phyloP scores from a whole-genome alignment of 2,329 filamentous ascomycete genomes.

The Reticulascus tulasneorum region DNA sequence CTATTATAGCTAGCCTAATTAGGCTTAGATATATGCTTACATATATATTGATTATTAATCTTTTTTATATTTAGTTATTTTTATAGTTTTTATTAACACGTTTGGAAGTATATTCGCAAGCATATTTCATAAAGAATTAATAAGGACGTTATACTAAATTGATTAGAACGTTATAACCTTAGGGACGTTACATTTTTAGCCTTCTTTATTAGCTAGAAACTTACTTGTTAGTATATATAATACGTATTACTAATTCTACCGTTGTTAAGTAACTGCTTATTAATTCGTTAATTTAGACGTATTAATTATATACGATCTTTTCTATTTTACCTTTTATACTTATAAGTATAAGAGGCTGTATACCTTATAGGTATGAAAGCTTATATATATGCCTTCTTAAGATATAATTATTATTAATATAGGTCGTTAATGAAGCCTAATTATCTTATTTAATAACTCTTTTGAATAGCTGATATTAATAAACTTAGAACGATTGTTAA shows the following conservation, averaged over 20 bases:
- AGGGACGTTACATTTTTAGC: not conserved
- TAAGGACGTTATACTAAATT: not conserved
- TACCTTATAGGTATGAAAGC: too few relatives aligned
- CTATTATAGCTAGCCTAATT: not conserved
- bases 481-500: too few relatives aligned
- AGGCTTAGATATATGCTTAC: not conserved
- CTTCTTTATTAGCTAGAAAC: conserved; percentile 1
- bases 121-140: not conserved
- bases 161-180: not conserved
- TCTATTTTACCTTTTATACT: too few relatives aligned
- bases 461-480: too few relatives aligned
- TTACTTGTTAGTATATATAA: conserved; percentile 1
- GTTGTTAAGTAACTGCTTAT: not conserved
- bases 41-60: too few relatives aligned
- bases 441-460: too few relatives aligned
- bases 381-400: too few relatives aligned
- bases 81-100: not conserved
- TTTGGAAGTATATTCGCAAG: not conserved
- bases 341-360: too few relatives aligned
- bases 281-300: not conserved
- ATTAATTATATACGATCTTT: not conserved
- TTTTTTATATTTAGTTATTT: too few relatives aligned
- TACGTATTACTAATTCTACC: not conserved
- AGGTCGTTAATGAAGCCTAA: too few relatives aligned
- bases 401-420: too few relatives aligned